Conservation (phyloP, 1,139 yeast species). For the Kluyveromyces sp. region DNA sequence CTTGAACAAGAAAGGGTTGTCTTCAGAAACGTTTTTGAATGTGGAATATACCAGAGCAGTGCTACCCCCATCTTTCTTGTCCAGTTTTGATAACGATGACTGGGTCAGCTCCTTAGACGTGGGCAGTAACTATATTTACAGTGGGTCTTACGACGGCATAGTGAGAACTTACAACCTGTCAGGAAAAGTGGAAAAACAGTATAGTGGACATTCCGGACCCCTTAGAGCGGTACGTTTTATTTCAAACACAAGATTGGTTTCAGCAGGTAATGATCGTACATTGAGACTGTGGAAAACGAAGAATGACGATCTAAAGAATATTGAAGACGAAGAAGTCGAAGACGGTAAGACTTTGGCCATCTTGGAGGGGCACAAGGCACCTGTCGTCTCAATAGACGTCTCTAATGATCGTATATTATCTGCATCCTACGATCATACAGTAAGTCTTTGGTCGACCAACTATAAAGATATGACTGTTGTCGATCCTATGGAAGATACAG, state of each 20-base stretch:
- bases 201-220: conserved; percentile 82
- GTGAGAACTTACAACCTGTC: conserved; percentile 83
- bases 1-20: conserved; percentile 65
- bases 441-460: conserved; percentile 85
- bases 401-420: conserved; percentile 58
- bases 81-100: conserved; percentile 87
- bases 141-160: conserved; percentile 92
- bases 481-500: conserved; percentile 50
- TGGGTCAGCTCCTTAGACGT: conserved; percentile 77
- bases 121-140: conserved; percentile 48
- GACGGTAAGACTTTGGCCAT: conserved; percentile 75
- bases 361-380: conserved; percentile 82
- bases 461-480: conserved; percentile 77
- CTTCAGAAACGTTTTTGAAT: conserved; percentile 72
- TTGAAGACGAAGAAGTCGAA: conserved; percentile 41
- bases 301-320: conserved; percentile 32
- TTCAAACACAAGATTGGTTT: conserved; percentile 65
- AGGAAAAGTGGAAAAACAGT: conserved; percentile 77
- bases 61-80: conserved; percentile 84
- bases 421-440: conserved; percentile 74
- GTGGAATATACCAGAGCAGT: conserved; percentile 90
- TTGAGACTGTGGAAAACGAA: conserved; percentile 81
- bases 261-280: conserved; percentile 86
- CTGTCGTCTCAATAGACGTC: conserved; percentile 73
- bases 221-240: conserved; percentile 77